Conservation (phyloP, 345 rosid species). For the Pugionium cornutum region DNA sequence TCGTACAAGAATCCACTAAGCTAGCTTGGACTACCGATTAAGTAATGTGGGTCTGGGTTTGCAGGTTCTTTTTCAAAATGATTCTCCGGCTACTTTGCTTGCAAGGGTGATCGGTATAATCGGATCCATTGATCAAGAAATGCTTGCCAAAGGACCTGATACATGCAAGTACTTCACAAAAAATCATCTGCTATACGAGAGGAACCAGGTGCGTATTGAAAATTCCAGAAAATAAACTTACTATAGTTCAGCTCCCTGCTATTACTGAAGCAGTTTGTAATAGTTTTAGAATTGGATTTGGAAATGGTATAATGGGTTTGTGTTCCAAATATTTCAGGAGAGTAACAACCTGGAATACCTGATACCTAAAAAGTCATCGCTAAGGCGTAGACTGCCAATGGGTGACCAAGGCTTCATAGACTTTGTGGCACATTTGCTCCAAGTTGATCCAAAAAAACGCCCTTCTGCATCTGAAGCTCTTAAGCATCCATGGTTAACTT, state of each 20-base stretch:
- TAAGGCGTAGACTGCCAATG: slow-evolving; percentile 90
- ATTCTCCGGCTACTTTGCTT: slow-evolving; percentile 91
- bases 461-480: slow-evolving; percentile 87
- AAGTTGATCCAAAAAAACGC: slow-evolving; percentile 88
- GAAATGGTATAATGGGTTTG: slow-evolving; percentile 14
- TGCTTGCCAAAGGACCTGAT: slow-evolving; percentile 91
- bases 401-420: slow-evolving; percentile 97
- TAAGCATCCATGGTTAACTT: slow-evolving; percentile 90
- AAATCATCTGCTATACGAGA: slow-evolving; percentile 89
- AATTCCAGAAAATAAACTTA: background rate
- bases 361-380: slow-evolving; percentile 85
- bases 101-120: slow-evolving; percentile 88
- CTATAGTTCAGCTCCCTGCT: slow-evolving; percentile 12
- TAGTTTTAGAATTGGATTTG: background rate
- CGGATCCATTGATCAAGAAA: slow-evolving; percentile 66
- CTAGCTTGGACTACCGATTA: slow-evolving; percentile 14
- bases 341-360: slow-evolving; percentile 79
- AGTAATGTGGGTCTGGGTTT: slow-evolving; percentile 25
- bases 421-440: slow-evolving; percentile 83
- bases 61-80: slow-evolving; percentile 96
- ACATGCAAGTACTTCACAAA: slow-evolving; percentile 88
- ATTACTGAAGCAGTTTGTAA: background rate
- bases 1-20: background rate
- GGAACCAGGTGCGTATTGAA: slow-evolving; percentile 68
- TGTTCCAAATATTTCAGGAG: slow-evolving; percentile 54